Base-by-base conservation (phyloP, 2,329 filamentous ascomycete genomes). In the Ophiocordyceps australis region DNA sequence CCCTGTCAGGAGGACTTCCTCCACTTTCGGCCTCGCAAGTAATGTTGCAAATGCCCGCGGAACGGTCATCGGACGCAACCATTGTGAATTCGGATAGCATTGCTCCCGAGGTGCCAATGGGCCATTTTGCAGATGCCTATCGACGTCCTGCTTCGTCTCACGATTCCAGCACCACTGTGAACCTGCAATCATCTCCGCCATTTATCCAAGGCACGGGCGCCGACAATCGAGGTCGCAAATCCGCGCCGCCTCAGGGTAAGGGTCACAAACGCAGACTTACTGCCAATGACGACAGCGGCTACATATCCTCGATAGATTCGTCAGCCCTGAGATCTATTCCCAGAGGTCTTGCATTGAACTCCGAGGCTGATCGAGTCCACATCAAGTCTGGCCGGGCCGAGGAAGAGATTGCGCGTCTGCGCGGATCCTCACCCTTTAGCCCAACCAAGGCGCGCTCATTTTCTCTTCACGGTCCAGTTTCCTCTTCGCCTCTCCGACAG, bases 221-320 rank as follows among this genome's bases (percentile, higher is more conserved):
- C 38, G 62, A 52, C 40, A 59, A 47, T 32, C 68, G 68, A 35
- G 70, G 73, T 39, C 63, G 65, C 29, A 62, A 69, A 24, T 56
- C 62, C 20, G 55, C 62, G 20, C 74, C 74, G 13, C 78, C 78
- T n/a, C 63, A 63, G 22, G 55, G 59, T 26, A 71, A 70, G 26
- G 67, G 72, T 20, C 73, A 75, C 36, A 81, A 80, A 52, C 74
- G 78, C 36, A 86, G 82, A 47, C 70, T 78, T 40, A 67, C 68
- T 17, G 75, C 77, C 9, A 75, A 91, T 58, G 81, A 68, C 41
- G 89, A 98, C 50, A 95, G 86, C 45, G 89, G 89, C 21, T 98
- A 95, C 50, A 93, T 92, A 46, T 95, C 89, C 2, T 94, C 85
- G 0, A 64, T 95, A 12, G 85, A 94, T 39, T 95, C 89, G 3